Base-by-base conservation (phyloP, 192 early-diverging fungal genomes). In the Dimargaris verticillata region DNA sequence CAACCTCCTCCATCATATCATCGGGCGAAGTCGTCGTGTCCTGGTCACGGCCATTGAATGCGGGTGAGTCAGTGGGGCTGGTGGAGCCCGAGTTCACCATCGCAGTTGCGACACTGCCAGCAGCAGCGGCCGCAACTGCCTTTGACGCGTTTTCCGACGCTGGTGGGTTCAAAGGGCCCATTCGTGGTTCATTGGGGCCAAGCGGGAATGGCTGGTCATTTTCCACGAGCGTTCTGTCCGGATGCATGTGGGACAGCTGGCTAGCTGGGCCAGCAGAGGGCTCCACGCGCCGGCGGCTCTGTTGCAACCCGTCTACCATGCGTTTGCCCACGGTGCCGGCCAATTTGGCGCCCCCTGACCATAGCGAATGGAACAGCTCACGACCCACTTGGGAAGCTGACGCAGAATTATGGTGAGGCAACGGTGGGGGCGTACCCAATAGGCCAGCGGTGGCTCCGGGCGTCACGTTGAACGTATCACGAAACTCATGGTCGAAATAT, bases 401-500 rank as follows among this genome's bases (percentile, higher is more conserved):
- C 18, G 55, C 15, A 6, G 28, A 15, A 14, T 33, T 25, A 15
- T 58, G 55, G 15, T 58, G 13, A 33, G 55, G 55, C 41, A 58
- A 28, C 13, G 55, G 55, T 18, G 55, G 29, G 1, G 55, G 15
- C 2, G 14, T 58, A 4, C 55, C 55, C 29, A 58, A 33, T 28
- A 58, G 22, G 13, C 55, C 55, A 38, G 17, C 17, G 0, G 28
- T 0, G 41, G 15, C 5, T 0, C 55, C 55, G 29, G 55, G 55
- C 12, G 55, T 58, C 22, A 38, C 38, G 55, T 25, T 3, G 41
- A 58, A 58, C 28, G 55, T 58, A 28, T 58, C 55, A 15, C 25
- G 44, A 18, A 62, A 62, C 20, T 44, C 48, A 25, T 62, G 61
- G 50, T 88, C 84, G 66, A 97, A 93, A 58, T 90, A 92, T 28